Percentiles rank a stretch among this genome's conserved stretches.
phyloP scores from a whole-genome alignment of 495 filamentous ascomycete species.

The Daldinia caldariorum region DNA sequence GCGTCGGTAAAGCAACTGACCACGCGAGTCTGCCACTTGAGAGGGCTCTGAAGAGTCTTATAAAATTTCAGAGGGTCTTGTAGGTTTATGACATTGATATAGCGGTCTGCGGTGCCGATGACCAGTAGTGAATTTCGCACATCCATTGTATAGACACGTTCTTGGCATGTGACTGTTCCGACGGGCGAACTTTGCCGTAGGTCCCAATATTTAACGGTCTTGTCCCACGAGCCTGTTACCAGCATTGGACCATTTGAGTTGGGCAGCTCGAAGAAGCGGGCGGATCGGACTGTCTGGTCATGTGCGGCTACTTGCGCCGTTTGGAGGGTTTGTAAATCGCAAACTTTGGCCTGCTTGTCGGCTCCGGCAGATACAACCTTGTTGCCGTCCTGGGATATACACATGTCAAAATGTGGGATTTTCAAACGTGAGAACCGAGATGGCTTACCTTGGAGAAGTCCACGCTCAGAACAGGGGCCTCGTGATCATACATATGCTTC shows the following conservation, averaged over 20 bases:
- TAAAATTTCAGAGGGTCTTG: constrained; percentile 76
- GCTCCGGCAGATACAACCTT: constrained; percentile 79
- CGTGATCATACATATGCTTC: constrained; percentile 80
- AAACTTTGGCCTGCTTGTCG: constrained; percentile 78
- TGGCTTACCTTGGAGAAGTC: constrained; percentile 82
- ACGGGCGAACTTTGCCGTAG: constrained; percentile 70
- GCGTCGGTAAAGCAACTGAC: constrained; percentile 87
- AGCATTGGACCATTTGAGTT: constrained; percentile 67
- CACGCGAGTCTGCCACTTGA: constrained; percentile 89
- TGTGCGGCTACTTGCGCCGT: constrained; percentile 75
- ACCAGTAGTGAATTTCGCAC: constrained; percentile 80
- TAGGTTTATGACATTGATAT: constrained; percentile 87
- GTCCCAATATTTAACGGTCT: constrained; percentile 92
- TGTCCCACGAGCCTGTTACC: constrained; percentile 90
- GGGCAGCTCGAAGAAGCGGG: constrained; percentile 73
- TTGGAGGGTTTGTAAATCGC: constrained; percentile 70
- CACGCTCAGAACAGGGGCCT: constrained; percentile 78
- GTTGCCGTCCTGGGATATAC: constrained; percentile 55
- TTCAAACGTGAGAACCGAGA: too few relatives aligned
- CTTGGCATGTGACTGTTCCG: constrained; percentile 72
- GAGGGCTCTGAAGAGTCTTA: constrained; percentile 82
- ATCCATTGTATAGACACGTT: constrained; percentile 90
- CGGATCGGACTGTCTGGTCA: constrained; percentile 74
- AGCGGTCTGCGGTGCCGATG: constrained; percentile 84
- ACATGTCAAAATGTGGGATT: too few relatives aligned